phyloP scores from a whole-genome alignment of 1,284 basidiomycete genomes.

The Cutaneotrichosporon curvatum region DNA sequence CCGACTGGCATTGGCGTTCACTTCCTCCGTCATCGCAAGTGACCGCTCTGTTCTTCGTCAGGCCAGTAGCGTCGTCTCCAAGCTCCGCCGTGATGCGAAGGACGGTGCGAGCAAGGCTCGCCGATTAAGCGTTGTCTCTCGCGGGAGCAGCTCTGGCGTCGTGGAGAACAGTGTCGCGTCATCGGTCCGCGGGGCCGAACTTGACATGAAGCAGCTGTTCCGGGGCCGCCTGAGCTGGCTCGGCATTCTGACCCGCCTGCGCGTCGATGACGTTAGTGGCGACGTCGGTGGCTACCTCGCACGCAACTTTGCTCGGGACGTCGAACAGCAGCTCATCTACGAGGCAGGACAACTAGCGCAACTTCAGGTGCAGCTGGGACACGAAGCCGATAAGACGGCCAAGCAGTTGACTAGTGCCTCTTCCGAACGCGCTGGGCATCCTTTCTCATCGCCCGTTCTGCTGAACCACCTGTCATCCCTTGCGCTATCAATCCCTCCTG shows the following conservation, averaged over 20 bases:
- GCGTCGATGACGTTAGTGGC: conserved; percentile 63
- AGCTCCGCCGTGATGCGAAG: conserved; percentile 15
- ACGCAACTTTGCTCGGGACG: conserved; percentile 56
- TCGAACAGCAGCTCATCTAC: conserved; percentile 65
- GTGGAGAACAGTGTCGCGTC: conserved; percentile 50
- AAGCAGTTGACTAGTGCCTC: conserved; percentile 20
- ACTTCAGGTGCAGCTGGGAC: conserved; percentile 52
- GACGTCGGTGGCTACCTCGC: conserved; percentile 55
- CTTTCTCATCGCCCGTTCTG: conserved; percentile 60
- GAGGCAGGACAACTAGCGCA: conserved; percentile 62
- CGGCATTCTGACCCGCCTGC: conserved; percentile 53
- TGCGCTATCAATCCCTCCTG: conserved; percentile 50
- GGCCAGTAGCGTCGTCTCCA: conserved; percentile 16
- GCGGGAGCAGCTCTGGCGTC: conserved; percentile 34
- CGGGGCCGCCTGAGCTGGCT: conserved; percentile 57
- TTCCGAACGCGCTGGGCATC: conserved; percentile 43
- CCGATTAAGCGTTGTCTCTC: conserved; percentile 26
- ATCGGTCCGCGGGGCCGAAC: conserved; percentile 52
- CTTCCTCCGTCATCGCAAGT: conserved; percentile 19
- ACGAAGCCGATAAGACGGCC: conserved; percentile 46
- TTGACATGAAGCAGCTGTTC: conserved; percentile 54
- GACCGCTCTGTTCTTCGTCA: conserved; percentile 21
- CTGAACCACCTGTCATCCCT: conserved; percentile 56
- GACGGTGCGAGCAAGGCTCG: conserved; percentile 25
- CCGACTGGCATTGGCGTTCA: conserved; percentile 21